phyloP scores from a whole-genome alignment of 163 green algal species.

The Prototheca wickerhamii region DNA sequence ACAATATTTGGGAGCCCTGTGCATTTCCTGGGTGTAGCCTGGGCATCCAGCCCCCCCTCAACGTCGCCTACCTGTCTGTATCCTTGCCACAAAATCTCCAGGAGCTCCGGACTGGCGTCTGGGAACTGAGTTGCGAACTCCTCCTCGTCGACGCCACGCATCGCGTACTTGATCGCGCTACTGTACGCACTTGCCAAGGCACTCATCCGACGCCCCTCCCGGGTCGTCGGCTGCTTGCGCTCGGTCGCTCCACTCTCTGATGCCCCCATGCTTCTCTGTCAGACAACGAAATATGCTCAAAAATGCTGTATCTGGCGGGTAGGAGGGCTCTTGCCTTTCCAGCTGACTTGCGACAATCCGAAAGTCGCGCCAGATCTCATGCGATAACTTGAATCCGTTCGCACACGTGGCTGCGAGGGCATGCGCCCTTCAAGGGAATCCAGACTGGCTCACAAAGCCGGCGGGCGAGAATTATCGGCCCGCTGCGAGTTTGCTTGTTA shows the following conservation, averaged over 20 bases:
- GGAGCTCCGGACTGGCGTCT: neutral
- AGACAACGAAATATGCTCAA: neutral
- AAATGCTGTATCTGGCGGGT: neutral
- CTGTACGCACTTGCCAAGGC: conserved; percentile 17
- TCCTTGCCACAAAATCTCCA: conserved; percentile 7
- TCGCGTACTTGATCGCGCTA: conserved; percentile 15
- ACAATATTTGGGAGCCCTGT: neutral
- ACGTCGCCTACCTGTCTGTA: conserved; percentile 10
- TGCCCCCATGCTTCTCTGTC: neutral
- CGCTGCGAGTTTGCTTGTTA: too few species aligned
- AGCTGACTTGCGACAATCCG: too few species aligned
- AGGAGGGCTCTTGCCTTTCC: too few species aligned
- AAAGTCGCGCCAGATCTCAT: too few species aligned
- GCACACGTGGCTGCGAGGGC: too few species aligned
- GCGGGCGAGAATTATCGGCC: too few species aligned
- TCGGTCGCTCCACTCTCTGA: neutral
- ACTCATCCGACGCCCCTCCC: conserved; percentile 12
- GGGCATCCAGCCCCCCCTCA: neutral
- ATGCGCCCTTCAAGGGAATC: too few species aligned
- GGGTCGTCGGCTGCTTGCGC: neutral
- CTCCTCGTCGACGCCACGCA: conserved; percentile 9
- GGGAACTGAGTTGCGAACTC: conserved; percentile 14
- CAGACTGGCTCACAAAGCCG: too few species aligned
- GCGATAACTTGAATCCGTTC: too few species aligned
- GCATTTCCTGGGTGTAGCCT: neutral